Base-by-base conservation (phyloP, 2,329 filamentous ascomycete genomes). In the Arthrobotrys sphaeroides region DNA sequence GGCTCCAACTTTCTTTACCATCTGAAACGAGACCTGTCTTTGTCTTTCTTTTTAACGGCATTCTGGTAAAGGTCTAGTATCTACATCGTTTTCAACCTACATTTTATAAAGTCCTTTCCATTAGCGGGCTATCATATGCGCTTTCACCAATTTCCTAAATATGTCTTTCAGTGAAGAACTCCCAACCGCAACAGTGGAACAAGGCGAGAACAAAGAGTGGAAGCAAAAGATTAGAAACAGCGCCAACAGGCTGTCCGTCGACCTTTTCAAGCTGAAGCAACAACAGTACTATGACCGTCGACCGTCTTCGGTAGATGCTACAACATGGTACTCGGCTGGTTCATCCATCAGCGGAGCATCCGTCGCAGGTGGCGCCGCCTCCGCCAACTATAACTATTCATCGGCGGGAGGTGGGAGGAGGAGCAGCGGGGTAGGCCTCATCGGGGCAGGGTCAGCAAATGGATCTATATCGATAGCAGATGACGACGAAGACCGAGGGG, bases 221-320 rank as follows among this genome's bases (percentile, higher is more conserved):
- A 74, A 49, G 18, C 43, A 55, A 22, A 67, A 45, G 33, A 5
- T 74, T 5, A 61, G 43, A 43, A 51, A 64, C 9, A 45, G 69
- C 10, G 57, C 62, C 42, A 51, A 57, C 5, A 12, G 64, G 36
- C 22, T 68, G 20, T 69, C 70, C 13, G 47, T 67, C 45, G 53
- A 68, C 4, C n/a, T 75, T 16, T 67, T 74, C 61, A 74, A 74
- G 31, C 24, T 57, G 36, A 74, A 61, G 22, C 69, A 65, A 16
- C 47, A 61, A 24, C 69, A 74, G 31, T 62, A 65, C 12, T 67
- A 74, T 24, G 69, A 74, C 45, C 51, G 69, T 12, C 69, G 69
- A n/a, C 61, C 62, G 16, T 67, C 69, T 12, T 74, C 69, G 6
- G 40, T 67, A 9, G 69, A 75, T 38, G 57, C 57, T 2, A 53